Evolutionary conservation across 805 yeast species (phyloP).

Genomic region (Yamadazyma sp.): DNA sequence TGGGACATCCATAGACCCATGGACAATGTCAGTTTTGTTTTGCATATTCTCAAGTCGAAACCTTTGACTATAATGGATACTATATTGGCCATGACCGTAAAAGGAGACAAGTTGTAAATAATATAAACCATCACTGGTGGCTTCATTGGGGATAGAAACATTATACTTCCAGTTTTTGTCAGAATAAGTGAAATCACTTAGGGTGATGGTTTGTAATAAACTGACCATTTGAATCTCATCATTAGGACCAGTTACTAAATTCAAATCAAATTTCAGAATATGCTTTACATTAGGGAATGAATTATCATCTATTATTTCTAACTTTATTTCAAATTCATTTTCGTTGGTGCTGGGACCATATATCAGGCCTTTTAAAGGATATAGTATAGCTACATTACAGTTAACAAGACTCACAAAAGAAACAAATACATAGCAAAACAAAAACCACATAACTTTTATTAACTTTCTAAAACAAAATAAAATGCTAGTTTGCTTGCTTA

Average conservation of each 20-base stretch:
- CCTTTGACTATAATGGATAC: constrained; percentile 12
- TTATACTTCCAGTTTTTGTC: neutral
- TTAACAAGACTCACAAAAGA: too few species aligned
- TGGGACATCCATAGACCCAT: constrained; percentile 9
- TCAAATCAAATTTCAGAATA: constrained; percentile 6
- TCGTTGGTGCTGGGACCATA: constrained; percentile 1
- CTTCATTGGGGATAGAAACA: neutral
- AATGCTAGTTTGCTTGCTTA: too few species aligned
- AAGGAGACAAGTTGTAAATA: constrained; percentile 11
- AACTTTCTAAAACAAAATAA: too few species aligned
- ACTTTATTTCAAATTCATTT: constrained; percentile 2
- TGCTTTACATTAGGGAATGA: constrained; percentile 5
- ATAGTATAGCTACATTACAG: constrained; percentile 8
- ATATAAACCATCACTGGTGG: constrained; percentile 11
- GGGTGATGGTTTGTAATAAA: neutral
- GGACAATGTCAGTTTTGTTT: constrained; percentile 3
- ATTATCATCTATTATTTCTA: constrained; percentile 11
- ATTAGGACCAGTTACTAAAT: constrained; percentile 11
- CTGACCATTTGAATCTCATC: constrained; percentile 7
- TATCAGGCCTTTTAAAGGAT: constrained; percentile 6
- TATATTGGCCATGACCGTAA: constrained; percentile 1
- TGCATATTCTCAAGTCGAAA: constrained; percentile 8
- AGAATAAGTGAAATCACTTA: neutral
- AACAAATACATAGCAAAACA: too few species aligned
- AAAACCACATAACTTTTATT: too few species aligned